phyloP scores from a whole-genome alignment of 1,139 yeast species.

The Magnusiomyces suaveolens region DNA sequence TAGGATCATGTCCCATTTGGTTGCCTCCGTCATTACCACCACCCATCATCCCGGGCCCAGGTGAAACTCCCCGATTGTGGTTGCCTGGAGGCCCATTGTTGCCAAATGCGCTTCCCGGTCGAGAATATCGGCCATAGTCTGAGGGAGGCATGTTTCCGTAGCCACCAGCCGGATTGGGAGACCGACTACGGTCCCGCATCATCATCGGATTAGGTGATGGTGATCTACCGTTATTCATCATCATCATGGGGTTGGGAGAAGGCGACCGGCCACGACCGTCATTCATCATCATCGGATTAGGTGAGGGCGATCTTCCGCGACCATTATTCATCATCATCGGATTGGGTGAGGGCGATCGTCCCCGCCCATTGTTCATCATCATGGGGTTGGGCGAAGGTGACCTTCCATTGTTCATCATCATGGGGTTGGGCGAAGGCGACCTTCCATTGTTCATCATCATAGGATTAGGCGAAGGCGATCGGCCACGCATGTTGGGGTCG shows the following conservation, averaged over 20 bases:
- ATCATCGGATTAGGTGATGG: constrained; percentile 13
- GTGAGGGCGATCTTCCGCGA: constrained; percentile 3
- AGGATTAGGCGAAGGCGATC: constrained; percentile 10
- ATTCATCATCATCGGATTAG: constrained; percentile 6
- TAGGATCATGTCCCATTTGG: not conserved
- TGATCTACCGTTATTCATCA: constrained; percentile 4
- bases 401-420: constrained; percentile 1
- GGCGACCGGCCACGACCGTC: constrained; percentile 4
- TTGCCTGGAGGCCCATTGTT: not conserved
- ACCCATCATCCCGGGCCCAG: constrained; percentile 1
- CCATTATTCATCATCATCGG: not conserved
- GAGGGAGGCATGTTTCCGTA: not conserved
- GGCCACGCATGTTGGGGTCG: not conserved
- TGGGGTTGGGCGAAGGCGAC: constrained; percentile 1
- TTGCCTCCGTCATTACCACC: not conserved
- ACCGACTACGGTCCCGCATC: constrained; percentile 16
- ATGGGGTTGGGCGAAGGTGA: constrained; percentile 2
- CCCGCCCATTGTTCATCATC: constrained; percentile 1
- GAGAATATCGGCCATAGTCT: constrained; percentile 5
- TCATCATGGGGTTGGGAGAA: constrained; percentile 6
- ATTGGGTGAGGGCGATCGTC: no score
- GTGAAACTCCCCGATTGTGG: constrained; percentile 1
- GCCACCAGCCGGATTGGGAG: constrained; percentile 18
- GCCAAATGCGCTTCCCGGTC: not conserved
- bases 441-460: not conserved